Evolutionary conservation across 2,329 filamentous ascomycete species (phyloP).

Genomic region (Fusarium xylarioides): DNA sequence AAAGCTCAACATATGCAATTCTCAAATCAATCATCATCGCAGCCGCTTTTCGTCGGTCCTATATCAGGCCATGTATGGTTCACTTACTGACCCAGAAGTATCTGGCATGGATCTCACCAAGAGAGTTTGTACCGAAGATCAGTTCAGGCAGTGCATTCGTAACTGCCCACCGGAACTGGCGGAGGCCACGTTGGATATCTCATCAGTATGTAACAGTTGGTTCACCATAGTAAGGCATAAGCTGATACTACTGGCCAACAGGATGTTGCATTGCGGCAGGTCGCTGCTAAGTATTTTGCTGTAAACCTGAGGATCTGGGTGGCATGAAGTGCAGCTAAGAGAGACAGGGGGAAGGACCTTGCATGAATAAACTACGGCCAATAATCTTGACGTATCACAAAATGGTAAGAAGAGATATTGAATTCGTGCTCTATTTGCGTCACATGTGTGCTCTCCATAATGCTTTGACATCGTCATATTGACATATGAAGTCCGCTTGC

Average conservation of each 20-base stretch:
- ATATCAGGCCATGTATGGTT: background rate
- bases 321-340: background rate
- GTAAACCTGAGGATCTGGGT: background rate
- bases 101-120: background rate
- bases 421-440: background rate
- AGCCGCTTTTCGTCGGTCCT: fast-evolving
- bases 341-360: no score
- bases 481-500: fast-evolving
- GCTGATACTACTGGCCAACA: background rate
- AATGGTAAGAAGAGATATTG: background rate
- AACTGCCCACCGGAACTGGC: background rate
- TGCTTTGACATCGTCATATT: background rate
- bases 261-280: no score
- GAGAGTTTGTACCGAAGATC: background rate
- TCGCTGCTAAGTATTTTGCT: no score
- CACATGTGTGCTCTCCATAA: background rate
- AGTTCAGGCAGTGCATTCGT: background rate
- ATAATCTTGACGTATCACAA: background rate
- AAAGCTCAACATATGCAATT: background rate
- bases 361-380: background rate
- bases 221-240: background rate
- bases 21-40: background rate
- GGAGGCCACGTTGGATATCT: no score
- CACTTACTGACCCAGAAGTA: background rate
- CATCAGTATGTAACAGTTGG: background rate